Base-by-base conservation (phyloP, 1,139 yeast species). In the Pneumocystis canis region DNA sequence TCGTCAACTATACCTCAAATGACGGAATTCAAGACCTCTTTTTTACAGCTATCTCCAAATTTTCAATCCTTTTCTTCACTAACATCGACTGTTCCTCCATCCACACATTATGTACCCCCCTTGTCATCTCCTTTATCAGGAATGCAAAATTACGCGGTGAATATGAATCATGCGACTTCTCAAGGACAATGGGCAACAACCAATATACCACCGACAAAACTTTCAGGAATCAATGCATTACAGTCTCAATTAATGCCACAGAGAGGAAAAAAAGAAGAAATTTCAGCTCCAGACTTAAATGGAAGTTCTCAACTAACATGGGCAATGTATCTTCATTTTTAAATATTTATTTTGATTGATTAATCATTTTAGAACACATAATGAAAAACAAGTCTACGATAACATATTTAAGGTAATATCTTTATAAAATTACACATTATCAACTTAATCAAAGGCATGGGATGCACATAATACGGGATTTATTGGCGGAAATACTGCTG, bases 361-460 rank as follows among this genome's bases (percentile, higher is more conserved):
- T 47, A 47, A 47, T 47, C 7, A 25, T 25, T 25, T 25, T 20
- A 47, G 54, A 71, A 81, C 94, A 60, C 84, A 85, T 69, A 92
- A 88, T 69, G 98, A 92, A 71, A 90, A 89, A 72, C 80, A 79
- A 65, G 82, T 89, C 63, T 90, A 89, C 74, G 96, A 89, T 71
- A 87, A 86, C 62, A 87, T 90, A 65, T 92, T 90, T 74, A 79
- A 79, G 54, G 54, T 47, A 47, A 47, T 9, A 25, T 14, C 4
- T 28, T 14, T 47, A 9, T 11, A 18, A 20, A 25, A 20, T 25
- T 6, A 14, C 7, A 47, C 4, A 9, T 25, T 47, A 20, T 47
- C 20, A 4, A 47, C 31, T 47, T 47, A 47, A 11, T 47, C 25
- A 25, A 25, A 47, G 63, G 95, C 95, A 58, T 90, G 96, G 89